Evolutionary conservation across 2,329 filamentous ascomycete genomes (phyloP), one percentile per base, ranked within the genome.

Genomic region (Trichoderma gracile): DNA sequence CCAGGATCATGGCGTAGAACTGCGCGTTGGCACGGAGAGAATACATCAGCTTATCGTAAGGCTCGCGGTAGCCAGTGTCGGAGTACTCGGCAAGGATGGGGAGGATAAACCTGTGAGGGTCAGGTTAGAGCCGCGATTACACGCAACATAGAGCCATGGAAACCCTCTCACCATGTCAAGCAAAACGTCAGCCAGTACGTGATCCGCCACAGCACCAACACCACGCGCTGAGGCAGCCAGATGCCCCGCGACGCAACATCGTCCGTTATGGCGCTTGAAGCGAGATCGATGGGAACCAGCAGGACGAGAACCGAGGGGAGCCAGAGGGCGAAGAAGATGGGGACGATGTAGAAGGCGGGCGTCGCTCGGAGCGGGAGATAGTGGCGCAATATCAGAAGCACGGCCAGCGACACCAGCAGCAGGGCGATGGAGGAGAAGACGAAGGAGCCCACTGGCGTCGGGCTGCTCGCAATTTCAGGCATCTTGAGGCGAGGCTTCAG

Each of bases 171-270:
- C 95, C 95, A 99, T 63, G 94, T 98, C 73, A 99, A 79, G 57
- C 89, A 87, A 78, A 99, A 99, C 0, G 94, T 98, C 63, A 99
- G 82, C 95, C 95, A 99, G 79, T 99, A 99, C 21, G 90, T 89
- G 68, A 99, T 94, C 73, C 94, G 86, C 95, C 95, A 99, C 65
- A 90, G 89, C 25, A 97, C 92, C 72, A 96, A 81, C 55, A 97
- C 82, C 30, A 93, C 84, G 56, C 88, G 81, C 69, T 90, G 83
- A 5, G 91, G 90, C 40, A 99, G 84, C 92, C 93, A 97, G 73
- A 99, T 91, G 40, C 93, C 95, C 70, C 89, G 86, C 17, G 86
- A 84, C 17, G 85, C 83, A 66, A 85, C 87, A 76, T 90, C 89
- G 66, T 90, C 88, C 57, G 88, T 87, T 54, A 87, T 84, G 23